Evolutionary conservation across 306 rosid species (phyloP).

Genomic region (Chamaecrista fasciculata): DNA sequence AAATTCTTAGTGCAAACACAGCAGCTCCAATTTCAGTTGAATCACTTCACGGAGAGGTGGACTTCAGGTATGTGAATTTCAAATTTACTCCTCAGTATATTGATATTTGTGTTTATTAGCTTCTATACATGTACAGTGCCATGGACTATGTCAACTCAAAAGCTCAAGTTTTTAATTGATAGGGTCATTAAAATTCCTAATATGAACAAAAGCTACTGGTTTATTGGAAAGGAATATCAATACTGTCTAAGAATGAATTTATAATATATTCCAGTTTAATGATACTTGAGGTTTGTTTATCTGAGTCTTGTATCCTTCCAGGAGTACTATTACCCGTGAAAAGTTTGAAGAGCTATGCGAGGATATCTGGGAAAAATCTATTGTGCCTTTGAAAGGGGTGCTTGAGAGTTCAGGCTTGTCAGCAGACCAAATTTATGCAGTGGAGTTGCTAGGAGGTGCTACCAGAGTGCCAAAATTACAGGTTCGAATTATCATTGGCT

Average conservation of each 20-base stretch:
- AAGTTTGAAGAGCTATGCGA: slow-evolving; percentile 91
- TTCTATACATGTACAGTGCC: neutral
- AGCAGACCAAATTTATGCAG: slow-evolving; percentile 72
- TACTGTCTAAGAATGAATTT: slow-evolving; percentile 2
- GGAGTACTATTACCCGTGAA: slow-evolving; percentile 93
- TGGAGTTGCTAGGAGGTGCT: slow-evolving; percentile 96
- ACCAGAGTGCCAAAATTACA: slow-evolving; percentile 95
- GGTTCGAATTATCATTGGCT: slow-evolving; percentile 56
- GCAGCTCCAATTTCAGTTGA: slow-evolving; percentile 95
- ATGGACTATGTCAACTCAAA: neutral
- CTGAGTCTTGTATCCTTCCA: slow-evolving; percentile 34
- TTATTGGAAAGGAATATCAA: slow-evolving; percentile 10
- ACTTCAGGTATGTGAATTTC: slow-evolving; percentile 69
- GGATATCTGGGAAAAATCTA: slow-evolving; percentile 92
- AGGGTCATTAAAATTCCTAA: neutral
- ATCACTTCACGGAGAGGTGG: slow-evolving; percentile 79
- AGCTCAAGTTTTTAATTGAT: neutral
- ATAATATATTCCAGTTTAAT: neutral
- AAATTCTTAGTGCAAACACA: slow-evolving; percentile 94
- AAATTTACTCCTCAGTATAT: neutral
- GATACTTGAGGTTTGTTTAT: slow-evolving; percentile 21
- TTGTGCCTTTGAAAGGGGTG: slow-evolving; percentile 72
- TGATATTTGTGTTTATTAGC: slow-evolving; percentile 2
- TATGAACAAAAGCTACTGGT: slow-evolving; percentile 1
- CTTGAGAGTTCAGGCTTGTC: slow-evolving; percentile 67